phyloP scores from a whole-genome alignment of 192 early-diverging fungal genomes.

The Coemansia sp. region DNA sequence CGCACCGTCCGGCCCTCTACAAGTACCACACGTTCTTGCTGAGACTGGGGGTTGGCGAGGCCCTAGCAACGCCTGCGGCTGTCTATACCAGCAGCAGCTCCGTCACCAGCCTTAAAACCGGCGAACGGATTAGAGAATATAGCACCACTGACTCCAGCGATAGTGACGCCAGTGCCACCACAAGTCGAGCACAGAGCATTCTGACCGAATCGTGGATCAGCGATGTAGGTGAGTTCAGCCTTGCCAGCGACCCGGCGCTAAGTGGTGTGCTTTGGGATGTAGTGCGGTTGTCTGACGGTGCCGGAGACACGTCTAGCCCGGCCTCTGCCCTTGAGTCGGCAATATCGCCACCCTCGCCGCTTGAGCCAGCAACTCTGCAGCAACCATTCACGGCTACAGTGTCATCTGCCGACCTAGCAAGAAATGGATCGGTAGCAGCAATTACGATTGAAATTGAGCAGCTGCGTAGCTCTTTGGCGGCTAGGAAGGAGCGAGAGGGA shows the following conservation, averaged over 20 bases:
- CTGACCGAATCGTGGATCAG: constrained; percentile 48
- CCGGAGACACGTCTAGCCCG: background rate
- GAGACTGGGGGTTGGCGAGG: constrained; percentile 65
- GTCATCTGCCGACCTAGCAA: constrained; percentile 37
- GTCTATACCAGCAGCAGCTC: background rate
- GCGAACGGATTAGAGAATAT: background rate
- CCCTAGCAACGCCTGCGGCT: background rate
- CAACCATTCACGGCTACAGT: constrained; percentile 7
- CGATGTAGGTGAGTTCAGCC: constrained; percentile 29
- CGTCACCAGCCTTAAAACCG: background rate
- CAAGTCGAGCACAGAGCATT: constrained; percentile 7
- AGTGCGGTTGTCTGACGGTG: constrained; percentile 31
- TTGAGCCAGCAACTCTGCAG: background rate
- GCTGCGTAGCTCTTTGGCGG: constrained; percentile 27
- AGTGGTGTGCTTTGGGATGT: constrained; percentile 54
- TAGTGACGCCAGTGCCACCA: background rate
- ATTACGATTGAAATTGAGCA: constrained; percentile 38
- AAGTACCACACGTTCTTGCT: constrained; percentile 95
- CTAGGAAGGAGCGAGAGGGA: constrained; percentile 16
- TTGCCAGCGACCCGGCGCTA: constrained; percentile 11
- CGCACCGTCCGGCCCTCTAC: constrained; percentile 91
- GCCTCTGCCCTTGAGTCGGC: constrained; percentile 1
- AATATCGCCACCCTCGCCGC: background rate
- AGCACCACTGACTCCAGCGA: background rate
- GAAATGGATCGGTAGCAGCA: constrained; percentile 34